Evolutionary conservation across 1,139 yeast genomes (phyloP).

Genomic region (Entelexis paramagnoliae): DNA sequence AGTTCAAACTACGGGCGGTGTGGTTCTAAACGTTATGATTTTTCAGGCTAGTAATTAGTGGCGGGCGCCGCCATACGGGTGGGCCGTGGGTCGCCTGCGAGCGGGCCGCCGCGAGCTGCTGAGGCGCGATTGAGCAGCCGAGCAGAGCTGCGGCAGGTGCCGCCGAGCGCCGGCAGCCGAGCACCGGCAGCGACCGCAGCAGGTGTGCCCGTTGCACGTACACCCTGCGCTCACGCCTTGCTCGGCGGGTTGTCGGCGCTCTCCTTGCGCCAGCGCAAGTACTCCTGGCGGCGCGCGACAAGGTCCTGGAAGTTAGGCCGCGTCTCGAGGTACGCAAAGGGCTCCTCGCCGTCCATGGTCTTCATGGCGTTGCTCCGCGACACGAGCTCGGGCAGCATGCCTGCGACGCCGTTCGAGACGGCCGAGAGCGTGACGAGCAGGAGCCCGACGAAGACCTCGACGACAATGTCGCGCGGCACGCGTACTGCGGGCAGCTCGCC

Average conservation of each 20-base stretch:
- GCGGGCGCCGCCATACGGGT: background rate
- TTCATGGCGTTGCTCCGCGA: slow-evolving; percentile 26
- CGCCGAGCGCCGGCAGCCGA: too few species aligned
- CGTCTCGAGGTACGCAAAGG: slow-evolving; percentile 28
- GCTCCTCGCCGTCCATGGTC: slow-evolving; percentile 18
- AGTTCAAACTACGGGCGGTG: background rate
- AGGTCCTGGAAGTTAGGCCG: slow-evolving; percentile 32
- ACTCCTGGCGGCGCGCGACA: slow-evolving; percentile 27
- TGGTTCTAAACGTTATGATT: background rate
- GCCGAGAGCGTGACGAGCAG: slow-evolving; percentile 25
- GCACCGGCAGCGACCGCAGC: too few species aligned
- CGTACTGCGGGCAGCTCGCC: slow-evolving; percentile 12
- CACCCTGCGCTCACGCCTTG: background rate
- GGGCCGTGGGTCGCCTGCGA: too few species aligned
- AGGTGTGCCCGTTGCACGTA: too few species aligned
- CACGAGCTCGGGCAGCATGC: slow-evolving; percentile 28
- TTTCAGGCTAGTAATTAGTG: background rate
- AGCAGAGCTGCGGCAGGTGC: too few species aligned
- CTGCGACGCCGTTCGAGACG: slow-evolving; percentile 23
- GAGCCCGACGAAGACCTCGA: slow-evolving; percentile 30
- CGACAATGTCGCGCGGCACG: slow-evolving; percentile 24
- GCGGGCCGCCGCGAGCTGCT: too few species aligned
- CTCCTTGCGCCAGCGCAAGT: slow-evolving; percentile 25
- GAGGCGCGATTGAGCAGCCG: too few species aligned
- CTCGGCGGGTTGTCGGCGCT: background rate